A percentile compares a stretch with the other conserved stretches of the same genome.
phyloP scores from a whole-genome alignment of 2,329 filamentous ascomycete genomes.

The Claviceps africana region DNA sequence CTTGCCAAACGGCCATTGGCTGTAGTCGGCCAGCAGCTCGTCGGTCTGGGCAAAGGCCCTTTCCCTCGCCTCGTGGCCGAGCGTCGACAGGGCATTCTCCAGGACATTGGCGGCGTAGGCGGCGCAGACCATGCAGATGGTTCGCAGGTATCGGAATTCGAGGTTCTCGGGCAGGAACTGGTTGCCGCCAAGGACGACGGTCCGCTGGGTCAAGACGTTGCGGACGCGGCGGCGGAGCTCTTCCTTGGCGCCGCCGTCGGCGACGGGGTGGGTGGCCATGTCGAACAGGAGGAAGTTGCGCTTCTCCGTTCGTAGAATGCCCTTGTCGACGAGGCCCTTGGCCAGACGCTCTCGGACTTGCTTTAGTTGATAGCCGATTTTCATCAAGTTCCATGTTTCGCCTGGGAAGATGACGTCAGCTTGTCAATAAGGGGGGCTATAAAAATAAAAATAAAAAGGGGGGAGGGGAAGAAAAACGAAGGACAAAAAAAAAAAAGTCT shows the following conservation, averaged over 20 bases:
- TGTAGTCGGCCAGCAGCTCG: slow-evolving; percentile 88
- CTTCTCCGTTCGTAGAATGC: slow-evolving; percentile 95
- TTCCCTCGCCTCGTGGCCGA: slow-evolving; percentile 88
- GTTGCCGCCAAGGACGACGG: slow-evolving; percentile 72
- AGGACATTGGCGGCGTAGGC: slow-evolving; percentile 96
- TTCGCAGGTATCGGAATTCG: slow-evolving; percentile 86
- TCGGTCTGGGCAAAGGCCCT: slow-evolving; percentile 94
- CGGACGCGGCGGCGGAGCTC: slow-evolving; percentile 88
- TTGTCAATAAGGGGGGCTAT: neutral
- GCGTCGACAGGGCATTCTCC: slow-evolving; percentile 87
- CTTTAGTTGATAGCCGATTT: slow-evolving; percentile 98
- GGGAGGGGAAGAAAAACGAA: too few relatives aligned
- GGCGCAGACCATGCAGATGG: slow-evolving; percentile 91
- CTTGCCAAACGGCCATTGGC: slow-evolving; percentile 90
- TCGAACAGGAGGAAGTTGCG: slow-evolving; percentile 99
- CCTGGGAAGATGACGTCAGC: slow-evolving; percentile 35
- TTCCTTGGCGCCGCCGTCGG: slow-evolving; percentile 91
- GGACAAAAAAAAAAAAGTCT: neutral
- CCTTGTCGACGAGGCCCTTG: slow-evolving; percentile 96
- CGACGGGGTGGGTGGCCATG: slow-evolving; percentile 97
- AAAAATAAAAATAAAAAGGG: too few relatives aligned
- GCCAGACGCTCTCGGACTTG: slow-evolving; percentile 95
- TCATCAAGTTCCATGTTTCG: slow-evolving; percentile 99
- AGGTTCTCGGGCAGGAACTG: slow-evolving; percentile 88
- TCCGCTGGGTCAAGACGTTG: slow-evolving; percentile 84